Evolutionary conservation across 306 rosid species (phyloP), one percentile per base, ranked within the genome.

Genomic region (Alnus glutinosa): DNA sequence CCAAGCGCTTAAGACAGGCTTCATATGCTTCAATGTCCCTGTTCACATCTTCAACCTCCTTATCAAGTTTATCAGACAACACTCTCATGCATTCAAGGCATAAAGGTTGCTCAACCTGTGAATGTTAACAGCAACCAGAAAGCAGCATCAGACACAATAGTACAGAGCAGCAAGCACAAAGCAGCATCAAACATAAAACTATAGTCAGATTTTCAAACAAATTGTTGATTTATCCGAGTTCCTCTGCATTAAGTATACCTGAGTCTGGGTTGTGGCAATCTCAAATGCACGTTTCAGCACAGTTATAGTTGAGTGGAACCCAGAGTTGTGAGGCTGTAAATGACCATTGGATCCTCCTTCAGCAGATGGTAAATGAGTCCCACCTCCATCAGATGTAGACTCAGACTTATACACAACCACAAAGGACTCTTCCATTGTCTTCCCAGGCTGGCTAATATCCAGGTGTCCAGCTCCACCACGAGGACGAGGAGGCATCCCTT

Each of bases 61-160:
- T 93, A 83, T 96, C 96, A 78, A 96, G 97, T 85, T 96, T 91
- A 78, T 93, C 97, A 18, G 95, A 93, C 83, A 96, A 87, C 68
- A 93, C 79, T 82, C 97, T 87, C 99, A 93, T 96, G 89, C 99
- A 96, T 72, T 93, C 99, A 62, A 96, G 94, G 84, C 99, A 96
- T 73, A 96, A 79, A 77, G 99, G 99, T 82, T 93, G 99, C 74
- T 96, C 98, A 67, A 91, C 98, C 99, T 96, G 91, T 46, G 86
- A 71, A 84, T 48, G 14, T 72, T 48, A 34, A 74, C 30, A 79
- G 58, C 86, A 76, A 62, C 70, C 49, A 3, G 28, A 78, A 79
- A 63, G 15, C 49, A 80, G 42, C 48, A 71, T 32, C 11, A 4
- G 44, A 8, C 5, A 49, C 67, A 79, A 70, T 36, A 44, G 32